Conservation (phyloP, 2,329 filamentous ascomycete species). For the Penicillium sp. region DNA sequence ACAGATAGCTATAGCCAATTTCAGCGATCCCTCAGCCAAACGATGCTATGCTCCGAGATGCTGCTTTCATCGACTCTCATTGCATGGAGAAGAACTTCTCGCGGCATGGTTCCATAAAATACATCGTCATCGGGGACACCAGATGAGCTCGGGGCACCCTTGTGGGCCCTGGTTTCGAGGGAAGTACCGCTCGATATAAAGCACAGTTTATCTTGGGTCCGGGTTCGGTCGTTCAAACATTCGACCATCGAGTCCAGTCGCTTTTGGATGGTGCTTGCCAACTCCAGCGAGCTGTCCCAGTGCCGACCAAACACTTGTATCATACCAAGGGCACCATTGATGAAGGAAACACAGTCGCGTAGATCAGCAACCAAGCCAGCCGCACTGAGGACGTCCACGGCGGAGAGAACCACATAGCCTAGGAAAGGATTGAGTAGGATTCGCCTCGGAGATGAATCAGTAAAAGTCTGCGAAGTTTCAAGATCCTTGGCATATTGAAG, state of each 20-base stretch:
- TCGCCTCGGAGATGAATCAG: conserved; percentile 33
- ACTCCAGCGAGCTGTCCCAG: conserved; percentile 63
- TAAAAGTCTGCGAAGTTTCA: conserved; percentile 21
- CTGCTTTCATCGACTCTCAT: conserved; percentile 34
- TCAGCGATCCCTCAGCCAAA: conserved; percentile 33
- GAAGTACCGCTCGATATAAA: conserved; percentile 41
- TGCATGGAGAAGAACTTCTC: conserved; percentile 34
- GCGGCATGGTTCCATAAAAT: conserved; percentile 43
- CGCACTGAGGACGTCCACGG: conserved; percentile 69
- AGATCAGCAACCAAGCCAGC: conserved; percentile 60
- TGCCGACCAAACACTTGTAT: conserved; percentile 61
- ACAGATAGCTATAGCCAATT: neutral
- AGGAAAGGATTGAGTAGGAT: conserved; percentile 64
- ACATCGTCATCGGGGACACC: conserved; percentile 44
- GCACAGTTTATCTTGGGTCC: conserved; percentile 38
- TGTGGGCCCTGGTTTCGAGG: conserved; percentile 47
- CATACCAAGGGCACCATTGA: conserved; percentile 58
- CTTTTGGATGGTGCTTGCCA: conserved; percentile 55
- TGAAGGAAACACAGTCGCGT: conserved; percentile 56
- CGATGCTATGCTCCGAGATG: conserved; percentile 29
- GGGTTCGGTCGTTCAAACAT: conserved; percentile 38
- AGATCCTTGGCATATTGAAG: conserved; percentile 29
- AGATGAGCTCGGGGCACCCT: conserved; percentile 15
- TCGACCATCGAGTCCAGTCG: conserved; percentile 52
- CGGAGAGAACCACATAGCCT: conserved; percentile 65